Conservation (phyloP, 2,329 filamentous ascomycete species). For the Juglanconis oblonga region DNA sequence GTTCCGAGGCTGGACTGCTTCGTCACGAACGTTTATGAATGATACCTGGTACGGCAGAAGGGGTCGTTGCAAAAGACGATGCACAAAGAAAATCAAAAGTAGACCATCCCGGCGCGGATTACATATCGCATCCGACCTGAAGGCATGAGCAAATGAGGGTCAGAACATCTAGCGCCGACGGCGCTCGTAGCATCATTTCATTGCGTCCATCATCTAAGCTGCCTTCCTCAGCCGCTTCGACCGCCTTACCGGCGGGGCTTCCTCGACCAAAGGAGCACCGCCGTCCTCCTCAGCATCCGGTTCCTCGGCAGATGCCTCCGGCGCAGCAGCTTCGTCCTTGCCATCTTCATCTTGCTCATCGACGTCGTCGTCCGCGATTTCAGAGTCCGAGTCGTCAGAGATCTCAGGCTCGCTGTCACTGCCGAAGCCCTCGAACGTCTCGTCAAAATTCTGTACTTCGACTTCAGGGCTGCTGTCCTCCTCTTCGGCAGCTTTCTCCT, state of each 20-base stretch:
- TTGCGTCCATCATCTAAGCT: neutral
- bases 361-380: slow-evolving; percentile 23
- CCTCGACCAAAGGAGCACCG: slow-evolving; percentile 8
- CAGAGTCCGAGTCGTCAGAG: slow-evolving; percentile 20
- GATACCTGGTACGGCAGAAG: neutral
- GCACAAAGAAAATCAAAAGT: too few relatives aligned
- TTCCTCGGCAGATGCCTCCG: slow-evolving; percentile 27
- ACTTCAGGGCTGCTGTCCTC: slow-evolving; percentile 1
- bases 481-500: slow-evolving; percentile 23
- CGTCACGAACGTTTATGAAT: neutral
- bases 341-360: slow-evolving; percentile 33
- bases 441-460: slow-evolving; percentile 27
- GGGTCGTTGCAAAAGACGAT: neutral
- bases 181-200: neutral
- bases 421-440: slow-evolving; percentile 48
- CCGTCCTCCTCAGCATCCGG: slow-evolving; percentile 3
- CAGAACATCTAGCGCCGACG: neutral
- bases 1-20: neutral
- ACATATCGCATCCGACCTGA: neutral
- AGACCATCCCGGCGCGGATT: neutral
- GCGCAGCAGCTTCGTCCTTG: slow-evolving; percentile 23
- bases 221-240: neutral
- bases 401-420: slow-evolving; percentile 37
- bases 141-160: neutral
- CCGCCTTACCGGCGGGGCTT: neutral